phyloP scores from a whole-genome alignment of 2,329 filamentous ascomycete genomes.

The Phaeosphaeriaceae sp. region DNA sequence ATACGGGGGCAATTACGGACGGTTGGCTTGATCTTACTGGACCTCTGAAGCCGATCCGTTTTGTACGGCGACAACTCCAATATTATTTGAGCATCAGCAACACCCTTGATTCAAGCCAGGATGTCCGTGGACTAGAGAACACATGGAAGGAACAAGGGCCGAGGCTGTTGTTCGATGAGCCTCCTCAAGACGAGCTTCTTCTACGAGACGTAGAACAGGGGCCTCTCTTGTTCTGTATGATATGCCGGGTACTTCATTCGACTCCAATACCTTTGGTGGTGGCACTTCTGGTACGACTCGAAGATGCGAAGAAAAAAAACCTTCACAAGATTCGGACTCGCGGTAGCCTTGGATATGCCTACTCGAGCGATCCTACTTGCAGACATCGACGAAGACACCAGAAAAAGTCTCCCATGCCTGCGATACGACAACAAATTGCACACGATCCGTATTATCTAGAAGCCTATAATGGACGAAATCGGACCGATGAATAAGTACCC shows the following conservation, averaged over 20 bases:
- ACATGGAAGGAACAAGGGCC: not conserved
- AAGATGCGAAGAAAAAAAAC: not conserved
- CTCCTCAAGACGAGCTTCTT: not conserved
- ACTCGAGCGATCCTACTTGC: not conserved
- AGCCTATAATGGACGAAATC: not conserved
- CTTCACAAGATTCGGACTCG: not conserved
- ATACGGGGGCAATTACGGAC: not conserved
- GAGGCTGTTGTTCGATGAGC: not conserved
- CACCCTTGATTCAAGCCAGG: not conserved
- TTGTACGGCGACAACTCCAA: not conserved
- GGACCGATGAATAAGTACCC: not conserved
- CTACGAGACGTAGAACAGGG: not conserved
- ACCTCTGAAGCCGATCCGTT: not conserved
- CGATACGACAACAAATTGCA: not conserved
- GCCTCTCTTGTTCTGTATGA: not conserved
- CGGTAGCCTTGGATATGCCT: not conserved
- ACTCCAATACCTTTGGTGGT: not conserved
- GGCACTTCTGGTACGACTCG: not conserved
- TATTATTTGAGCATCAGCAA: not conserved
- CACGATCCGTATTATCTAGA: not conserved
- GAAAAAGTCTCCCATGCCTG: not conserved
- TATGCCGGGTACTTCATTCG: not conserved
- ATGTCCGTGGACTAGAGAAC: not conserved
- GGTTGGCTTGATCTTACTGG: not conserved
- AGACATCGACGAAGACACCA: not conserved